These are phyloP conservation scores for Favolaschia claudopus DNA, from an alignment of 768 basidiomycete species.

Conservation along the genomic window DNA sequence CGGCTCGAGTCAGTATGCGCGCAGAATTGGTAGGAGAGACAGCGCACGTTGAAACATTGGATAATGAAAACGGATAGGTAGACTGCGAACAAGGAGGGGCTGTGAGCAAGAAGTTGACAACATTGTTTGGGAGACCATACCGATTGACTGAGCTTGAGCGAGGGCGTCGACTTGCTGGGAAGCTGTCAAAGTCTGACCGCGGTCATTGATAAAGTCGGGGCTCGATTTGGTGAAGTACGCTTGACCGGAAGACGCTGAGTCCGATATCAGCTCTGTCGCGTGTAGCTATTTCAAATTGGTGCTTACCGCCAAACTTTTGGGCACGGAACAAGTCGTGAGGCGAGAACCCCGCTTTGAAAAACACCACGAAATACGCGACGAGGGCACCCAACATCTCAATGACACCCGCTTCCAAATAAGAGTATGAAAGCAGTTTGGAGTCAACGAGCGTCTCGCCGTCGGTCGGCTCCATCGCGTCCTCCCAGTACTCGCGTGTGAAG, in stretches of 20 bases:
- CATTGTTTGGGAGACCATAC: conserved; percentile 34
- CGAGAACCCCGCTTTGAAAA: conserved; percentile 67
- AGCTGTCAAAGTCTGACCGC: conserved; percentile 54
- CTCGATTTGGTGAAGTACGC: conserved; percentile 57
- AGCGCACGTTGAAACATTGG: conserved; percentile 70
- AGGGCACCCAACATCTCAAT: conserved; percentile 64
- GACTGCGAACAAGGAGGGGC: conserved; percentile 36
- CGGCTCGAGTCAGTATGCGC: background rate
- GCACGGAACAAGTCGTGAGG: conserved; percentile 62
- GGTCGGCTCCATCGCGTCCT: conserved; percentile 57
- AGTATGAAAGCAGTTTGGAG: conserved; percentile 65
- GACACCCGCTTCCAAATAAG: conserved; percentile 70
- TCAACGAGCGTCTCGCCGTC: conserved; percentile 72
- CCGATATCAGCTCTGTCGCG: background rate
- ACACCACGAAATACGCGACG: conserved; percentile 73
- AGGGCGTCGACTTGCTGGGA: conserved; percentile 63
- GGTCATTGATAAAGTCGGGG: conserved; percentile 62
- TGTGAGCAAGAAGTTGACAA: background rate
- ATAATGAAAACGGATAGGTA: conserved; percentile 74
- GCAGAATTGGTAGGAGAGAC: background rate
- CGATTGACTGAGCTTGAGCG: conserved; percentile 68
- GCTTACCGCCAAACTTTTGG: conserved; percentile 51
- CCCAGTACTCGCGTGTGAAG: conserved; percentile 68
- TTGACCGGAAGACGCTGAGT: too few species aligned
- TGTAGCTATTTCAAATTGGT: too few species aligned